phyloP scores from a whole-genome alignment of 768 basidiomycete species.

The Auricularia sp. region DNA sequence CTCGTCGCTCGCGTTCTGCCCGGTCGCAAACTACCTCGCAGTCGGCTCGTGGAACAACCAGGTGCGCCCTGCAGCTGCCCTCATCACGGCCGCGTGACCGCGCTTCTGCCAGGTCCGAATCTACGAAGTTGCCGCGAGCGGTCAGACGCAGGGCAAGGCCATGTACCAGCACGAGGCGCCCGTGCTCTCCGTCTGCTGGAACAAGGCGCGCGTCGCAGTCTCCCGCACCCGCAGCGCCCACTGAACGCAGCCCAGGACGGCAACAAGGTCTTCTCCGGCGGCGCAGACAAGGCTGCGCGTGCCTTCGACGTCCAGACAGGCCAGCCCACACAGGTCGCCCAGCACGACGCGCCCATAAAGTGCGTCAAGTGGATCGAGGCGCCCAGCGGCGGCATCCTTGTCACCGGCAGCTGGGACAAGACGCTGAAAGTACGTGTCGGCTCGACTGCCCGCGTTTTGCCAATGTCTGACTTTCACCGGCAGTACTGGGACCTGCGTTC shows the following conservation, averaged over 20 bases:
- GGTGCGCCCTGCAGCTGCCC: constrained; percentile 35
- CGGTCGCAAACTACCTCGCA: constrained; percentile 79
- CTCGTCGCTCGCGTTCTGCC: constrained; percentile 74
- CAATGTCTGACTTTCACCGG: not conserved
- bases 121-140: constrained; percentile 73
- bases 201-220: constrained; percentile 46
- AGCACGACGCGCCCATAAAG: constrained; percentile 83
- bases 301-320: constrained; percentile 87
- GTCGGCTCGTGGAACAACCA: constrained; percentile 93
- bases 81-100: not conserved
- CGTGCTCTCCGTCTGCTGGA: constrained; percentile 83
- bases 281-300: constrained; percentile 90
- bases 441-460: not conserved
- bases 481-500: constrained; percentile 91
- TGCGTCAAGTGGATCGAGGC: constrained; percentile 74
- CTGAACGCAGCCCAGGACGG: constrained; percentile 52
- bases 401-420: constrained; percentile 97
- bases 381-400: constrained; percentile 57
- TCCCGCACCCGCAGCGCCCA: not conserved
- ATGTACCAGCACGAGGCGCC: constrained; percentile 88
- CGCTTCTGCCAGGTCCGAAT: constrained; percentile 57
- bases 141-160: constrained; percentile 76
- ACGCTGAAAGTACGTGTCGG: constrained; percentile 66
- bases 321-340: constrained; percentile 71
- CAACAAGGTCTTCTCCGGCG: constrained; percentile 81